Evolutionary conservation across 495 filamentous ascomycete species (phyloP).

Genomic region (Daldinia grandis): DNA sequence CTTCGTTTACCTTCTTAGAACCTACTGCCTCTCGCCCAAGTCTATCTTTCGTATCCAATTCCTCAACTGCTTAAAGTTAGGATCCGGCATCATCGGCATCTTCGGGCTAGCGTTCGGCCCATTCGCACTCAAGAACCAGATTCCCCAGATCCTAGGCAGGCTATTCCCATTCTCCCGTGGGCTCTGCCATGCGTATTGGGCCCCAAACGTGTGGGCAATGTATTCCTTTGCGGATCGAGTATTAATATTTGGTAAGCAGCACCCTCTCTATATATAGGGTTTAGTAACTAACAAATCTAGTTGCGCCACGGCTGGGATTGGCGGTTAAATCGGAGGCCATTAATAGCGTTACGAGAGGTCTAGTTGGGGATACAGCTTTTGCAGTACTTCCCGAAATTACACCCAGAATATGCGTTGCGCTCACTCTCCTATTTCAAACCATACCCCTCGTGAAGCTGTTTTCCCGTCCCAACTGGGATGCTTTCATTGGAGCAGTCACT

Average conservation of each 20-base stretch:
- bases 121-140: conserved; percentile 83
- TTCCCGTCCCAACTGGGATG: conserved; percentile 80
- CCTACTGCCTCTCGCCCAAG: conserved; percentile 84
- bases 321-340: conserved; percentile 75
- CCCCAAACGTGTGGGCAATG: conserved; percentile 95
- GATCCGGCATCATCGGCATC: conserved; percentile 71
- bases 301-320: conserved; percentile 82
- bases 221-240: conserved; percentile 90
- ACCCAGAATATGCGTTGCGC: conserved; percentile 77
- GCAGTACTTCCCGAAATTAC: conserved; percentile 89
- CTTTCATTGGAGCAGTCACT: conserved; percentile 86
- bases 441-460: conserved; percentile 86
- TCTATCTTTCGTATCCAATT: conserved; percentile 80
- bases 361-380: conserved; percentile 95
- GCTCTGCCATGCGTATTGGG: conserved; percentile 97
- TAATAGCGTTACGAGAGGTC: conserved; percentile 87
- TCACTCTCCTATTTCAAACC: conserved; percentile 85
- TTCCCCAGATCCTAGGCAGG: conserved; percentile 84
- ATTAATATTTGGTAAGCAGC: conserved; percentile 75
- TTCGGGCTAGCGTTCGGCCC: conserved; percentile 89
- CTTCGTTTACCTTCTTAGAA: conserved; percentile 84
- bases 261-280: conserved; percentile 3
- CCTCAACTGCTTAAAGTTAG: conserved; percentile 83
- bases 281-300: conserved; percentile 53
- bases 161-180: conserved; percentile 95